Percentiles rank a stretch among this genome's conserved stretches.
These are phyloP conservation scores for Kwoniella pini DNA, from an alignment of 768 basidiomycete genomes.

Conservation along the genomic window DNA sequence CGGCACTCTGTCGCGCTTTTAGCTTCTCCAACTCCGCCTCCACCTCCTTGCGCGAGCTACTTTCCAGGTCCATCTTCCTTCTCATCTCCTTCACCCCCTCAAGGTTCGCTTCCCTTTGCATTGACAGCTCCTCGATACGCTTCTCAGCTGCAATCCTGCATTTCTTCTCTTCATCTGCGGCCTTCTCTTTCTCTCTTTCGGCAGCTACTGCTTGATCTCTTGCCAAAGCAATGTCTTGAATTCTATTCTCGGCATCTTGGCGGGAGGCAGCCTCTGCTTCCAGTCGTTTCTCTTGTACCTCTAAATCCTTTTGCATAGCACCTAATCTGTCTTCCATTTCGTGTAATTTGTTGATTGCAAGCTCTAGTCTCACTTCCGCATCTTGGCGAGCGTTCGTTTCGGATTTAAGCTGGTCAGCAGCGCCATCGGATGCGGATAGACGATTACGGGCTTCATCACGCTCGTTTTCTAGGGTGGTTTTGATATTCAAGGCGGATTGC, in stretches of 20 bases:
- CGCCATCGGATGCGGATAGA: conserved; percentile 1
- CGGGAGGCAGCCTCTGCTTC: conserved; percentile 5
- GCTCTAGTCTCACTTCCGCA: conserved; percentile 5
- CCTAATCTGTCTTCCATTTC: background rate
- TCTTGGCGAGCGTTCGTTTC: conserved; percentile 1
- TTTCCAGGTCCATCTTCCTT: conserved; percentile 4
- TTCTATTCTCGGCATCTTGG: conserved; percentile 7
- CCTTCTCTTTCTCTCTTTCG: background rate
- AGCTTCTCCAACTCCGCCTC: conserved; percentile 5
- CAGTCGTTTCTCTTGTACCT: conserved; percentile 5
- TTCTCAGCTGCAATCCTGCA: background rate
- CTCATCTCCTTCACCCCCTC: background rate
- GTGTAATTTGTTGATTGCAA: background rate
- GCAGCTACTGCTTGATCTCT: conserved; percentile 9
- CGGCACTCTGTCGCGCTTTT: background rate
- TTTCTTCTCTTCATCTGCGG: background rate
- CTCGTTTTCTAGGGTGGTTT: background rate
- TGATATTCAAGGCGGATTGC: background rate
- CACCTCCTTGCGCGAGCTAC: background rate
- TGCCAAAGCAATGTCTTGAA: background rate
- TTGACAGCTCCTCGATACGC: background rate
- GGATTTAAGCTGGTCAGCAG: conserved; percentile 6
- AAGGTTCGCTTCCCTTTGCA: conserved; percentile 6
- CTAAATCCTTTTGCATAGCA: conserved; percentile 12
- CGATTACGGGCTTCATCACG: conserved; percentile 6